Conservation (phyloP, 2,329 filamentous ascomycete genomes). For the Sporothrix inflata region DNA sequence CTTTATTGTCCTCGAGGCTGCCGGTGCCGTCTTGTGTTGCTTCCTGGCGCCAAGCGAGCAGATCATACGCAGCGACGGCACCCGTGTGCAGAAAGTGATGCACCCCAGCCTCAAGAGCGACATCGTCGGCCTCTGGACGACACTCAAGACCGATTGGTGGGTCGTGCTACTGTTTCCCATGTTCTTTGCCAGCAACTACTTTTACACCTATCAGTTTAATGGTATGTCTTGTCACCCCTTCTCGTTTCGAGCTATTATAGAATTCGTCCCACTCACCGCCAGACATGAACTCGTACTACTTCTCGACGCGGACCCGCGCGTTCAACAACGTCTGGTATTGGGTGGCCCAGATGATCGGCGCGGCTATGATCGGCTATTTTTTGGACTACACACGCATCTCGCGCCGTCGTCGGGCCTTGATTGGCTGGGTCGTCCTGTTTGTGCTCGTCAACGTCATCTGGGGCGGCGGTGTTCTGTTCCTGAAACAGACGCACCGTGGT, state of each 20-base stretch:
- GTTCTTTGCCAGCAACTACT: slow-evolving; percentile 81
- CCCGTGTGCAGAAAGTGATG: slow-evolving; percentile 22
- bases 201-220: slow-evolving; percentile 82
- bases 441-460: slow-evolving; percentile 30
- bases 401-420: slow-evolving; percentile 14
- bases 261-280: too few relatives aligned
- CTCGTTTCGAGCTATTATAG: too few relatives aligned
- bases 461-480: slow-evolving; percentile 26
- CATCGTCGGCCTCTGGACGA: slow-evolving; percentile 23
- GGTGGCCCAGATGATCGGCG: slow-evolving; percentile 28
- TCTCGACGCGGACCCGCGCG: slow-evolving; percentile 24
- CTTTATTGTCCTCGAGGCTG: slow-evolving; percentile 38
- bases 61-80: slow-evolving; percentile 26
- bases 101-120: slow-evolving; percentile 25
- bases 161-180: slow-evolving; percentile 59
- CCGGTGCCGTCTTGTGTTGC: slow-evolving; percentile 32
- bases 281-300: slow-evolving; percentile 26
- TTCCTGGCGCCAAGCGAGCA: slow-evolving; percentile 32
- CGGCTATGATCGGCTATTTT: slow-evolving; percentile 17
- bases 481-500: not conserved
- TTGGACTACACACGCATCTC: slow-evolving; percentile 28
- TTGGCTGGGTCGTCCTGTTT: slow-evolving; percentile 29
- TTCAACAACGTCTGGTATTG: slow-evolving; percentile 31
- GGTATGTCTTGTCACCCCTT: too few relatives aligned
- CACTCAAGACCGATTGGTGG: slow-evolving; percentile 11